Percentiles rank a stretch among this genome's conserved stretches.
These are phyloP conservation scores for Sporothrix euskadiensis DNA, from an alignment of 2,329 filamentous ascomycete species.

Conservation along the genomic window DNA sequence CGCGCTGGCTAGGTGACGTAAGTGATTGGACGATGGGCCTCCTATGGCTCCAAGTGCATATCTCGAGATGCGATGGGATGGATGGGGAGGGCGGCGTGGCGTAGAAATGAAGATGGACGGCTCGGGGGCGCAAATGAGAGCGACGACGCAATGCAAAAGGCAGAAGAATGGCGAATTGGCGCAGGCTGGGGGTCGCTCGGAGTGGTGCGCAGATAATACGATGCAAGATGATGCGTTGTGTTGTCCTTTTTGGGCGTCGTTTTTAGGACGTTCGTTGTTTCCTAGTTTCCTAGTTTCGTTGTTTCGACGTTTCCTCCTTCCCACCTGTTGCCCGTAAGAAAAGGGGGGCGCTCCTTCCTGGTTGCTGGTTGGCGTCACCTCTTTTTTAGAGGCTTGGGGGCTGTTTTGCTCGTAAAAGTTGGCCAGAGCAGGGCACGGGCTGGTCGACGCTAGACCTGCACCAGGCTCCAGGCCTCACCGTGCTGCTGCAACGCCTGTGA, in stretches of 20 bases:
- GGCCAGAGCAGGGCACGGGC: constrained; percentile 2
- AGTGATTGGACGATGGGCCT: not conserved
- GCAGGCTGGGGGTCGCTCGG: not conserved
- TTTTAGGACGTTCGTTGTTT: constrained; percentile 10
- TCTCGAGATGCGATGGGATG: not conserved
- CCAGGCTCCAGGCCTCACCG: constrained; percentile 1
- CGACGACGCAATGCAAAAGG: not conserved
- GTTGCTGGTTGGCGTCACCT: constrained; percentile 9
- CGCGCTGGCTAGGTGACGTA: not conserved
- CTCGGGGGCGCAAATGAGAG: not conserved
- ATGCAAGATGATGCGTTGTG: constrained; percentile 9
- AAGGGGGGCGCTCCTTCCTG: constrained; percentile 13
- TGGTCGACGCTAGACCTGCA: not conserved
- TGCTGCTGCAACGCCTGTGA: not conserved
- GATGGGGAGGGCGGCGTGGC: not conserved
- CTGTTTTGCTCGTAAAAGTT: not conserved
- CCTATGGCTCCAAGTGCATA: constrained; percentile 18
- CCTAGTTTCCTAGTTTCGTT: not conserved
- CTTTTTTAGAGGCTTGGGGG: not conserved
- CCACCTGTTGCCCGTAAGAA: not conserved
- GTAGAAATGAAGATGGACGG: not conserved
- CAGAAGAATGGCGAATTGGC: not conserved
- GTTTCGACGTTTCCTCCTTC: not conserved
- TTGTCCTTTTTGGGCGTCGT: constrained; percentile 1
- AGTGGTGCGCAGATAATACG: not conserved